Evolutionary conservation across 1,284 basidiomycete species (phyloP).

Genomic region (Psilocybe mexicana): DNA sequence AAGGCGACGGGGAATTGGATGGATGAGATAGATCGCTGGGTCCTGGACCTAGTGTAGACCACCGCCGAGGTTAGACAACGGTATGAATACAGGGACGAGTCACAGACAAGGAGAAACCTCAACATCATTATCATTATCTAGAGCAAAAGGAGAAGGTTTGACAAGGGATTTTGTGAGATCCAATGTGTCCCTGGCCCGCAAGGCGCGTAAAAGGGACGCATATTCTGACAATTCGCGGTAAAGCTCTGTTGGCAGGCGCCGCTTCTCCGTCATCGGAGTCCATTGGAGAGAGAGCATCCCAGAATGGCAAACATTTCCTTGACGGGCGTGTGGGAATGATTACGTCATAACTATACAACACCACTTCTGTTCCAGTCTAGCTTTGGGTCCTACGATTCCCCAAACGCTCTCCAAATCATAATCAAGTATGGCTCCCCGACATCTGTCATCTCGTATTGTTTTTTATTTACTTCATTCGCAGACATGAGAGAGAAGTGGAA

Average conservation of each 20-base stretch:
- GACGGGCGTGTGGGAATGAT: constrained; percentile 28
- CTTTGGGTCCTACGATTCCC: constrained; percentile 16
- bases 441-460: neutral
- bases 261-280: constrained; percentile 38
- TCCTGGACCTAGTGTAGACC: constrained; percentile 12
- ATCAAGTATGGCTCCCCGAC: constrained; percentile 32
- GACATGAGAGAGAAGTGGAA: constrained; percentile 95
- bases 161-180: constrained; percentile 54
- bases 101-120: constrained; percentile 10
- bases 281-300: neutral
- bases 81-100: neutral
- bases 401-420: constrained; percentile 30
- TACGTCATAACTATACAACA: constrained; percentile 53
- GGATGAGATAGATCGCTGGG: constrained; percentile 18
- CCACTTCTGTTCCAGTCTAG: neutral
- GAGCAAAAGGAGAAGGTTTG: constrained; percentile 20
- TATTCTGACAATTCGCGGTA: constrained; percentile 65
- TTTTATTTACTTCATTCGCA: constrained; percentile 21
- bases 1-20: neutral
- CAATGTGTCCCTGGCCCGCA: constrained; percentile 52
- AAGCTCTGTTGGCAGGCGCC: constrained; percentile 47
- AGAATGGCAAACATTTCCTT: neutral
- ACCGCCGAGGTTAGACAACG: neutral
- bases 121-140: neutral
- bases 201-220: constrained; percentile 57